phyloP scores from a whole-genome alignment of 768 basidiomycete genomes.

The Hemileccinum rubropunctum region DNA sequence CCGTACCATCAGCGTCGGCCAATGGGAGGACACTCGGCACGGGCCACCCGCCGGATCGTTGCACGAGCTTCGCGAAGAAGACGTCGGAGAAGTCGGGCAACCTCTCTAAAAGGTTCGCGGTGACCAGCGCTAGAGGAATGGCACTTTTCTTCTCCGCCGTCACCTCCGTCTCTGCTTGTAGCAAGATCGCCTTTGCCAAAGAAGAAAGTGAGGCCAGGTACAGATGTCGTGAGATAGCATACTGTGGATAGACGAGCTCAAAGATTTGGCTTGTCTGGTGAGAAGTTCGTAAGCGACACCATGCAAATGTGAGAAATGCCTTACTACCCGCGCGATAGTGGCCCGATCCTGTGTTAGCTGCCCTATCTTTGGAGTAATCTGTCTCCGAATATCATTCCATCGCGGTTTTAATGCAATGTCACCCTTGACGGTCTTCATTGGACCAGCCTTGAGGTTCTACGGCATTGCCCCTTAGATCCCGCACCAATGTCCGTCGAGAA shows the following conservation, averaged over 20 bases:
- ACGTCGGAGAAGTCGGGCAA: conserved; percentile 62
- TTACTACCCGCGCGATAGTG: conserved; percentile 63
- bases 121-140: conserved; percentile 73
- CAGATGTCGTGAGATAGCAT: conserved; percentile 34
- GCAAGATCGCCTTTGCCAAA: conserved; percentile 82
- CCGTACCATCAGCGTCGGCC: conserved; percentile 46
- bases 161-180: conserved; percentile 93
- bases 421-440: conserved; percentile 63
- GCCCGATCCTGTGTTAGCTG: conserved; percentile 73
- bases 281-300: conserved; percentile 9
- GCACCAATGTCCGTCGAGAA: conserved; percentile 15
- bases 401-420: conserved; percentile 51
- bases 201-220: conserved; percentile 82
- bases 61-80: conserved; percentile 82
- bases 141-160: conserved; percentile 86
- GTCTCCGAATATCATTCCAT: conserved; percentile 68
- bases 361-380: conserved; percentile 84
- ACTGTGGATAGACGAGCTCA: conserved; percentile 37
- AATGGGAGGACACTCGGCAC: conserved; percentile 62
- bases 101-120: conserved; percentile 61
- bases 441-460: conserved; percentile 62
- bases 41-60: conserved; percentile 87
- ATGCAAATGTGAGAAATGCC: conserved; percentile 25
- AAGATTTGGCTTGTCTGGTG: conserved; percentile 41
- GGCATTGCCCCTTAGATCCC: conserved; percentile 19